Evolutionary conservation across 441 rosid species (phyloP), one percentile per base, ranked within the genome.

Genomic region (Syzygium syzygioides): DNA sequence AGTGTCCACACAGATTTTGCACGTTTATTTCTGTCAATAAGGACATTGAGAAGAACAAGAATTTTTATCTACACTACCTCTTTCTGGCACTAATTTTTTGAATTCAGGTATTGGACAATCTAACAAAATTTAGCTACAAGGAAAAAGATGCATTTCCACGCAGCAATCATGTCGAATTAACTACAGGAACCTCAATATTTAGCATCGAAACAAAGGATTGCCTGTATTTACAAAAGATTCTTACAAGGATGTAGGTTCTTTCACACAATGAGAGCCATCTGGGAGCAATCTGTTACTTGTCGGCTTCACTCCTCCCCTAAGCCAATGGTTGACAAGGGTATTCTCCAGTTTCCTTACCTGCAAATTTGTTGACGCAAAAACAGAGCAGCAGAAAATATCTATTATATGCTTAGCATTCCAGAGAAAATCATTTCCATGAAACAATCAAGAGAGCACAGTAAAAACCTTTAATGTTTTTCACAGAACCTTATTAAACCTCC

Each of bases 261-360:
- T 96, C 88, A 95, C 91, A 91, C 97, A 95, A 56, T 88, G 92
- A 48, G 34, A 84, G 68, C 94, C 92, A 91, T 97, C 98, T 10
- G 96, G 94, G 55, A 95, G 90, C 60, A 96, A 92, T 92, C 85
- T 86, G 90, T 98, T 97, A 90, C 90, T 89, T 89, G 90, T 89
- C 28, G 99, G 98, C 92, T 92, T 94, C 93, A 94, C 85, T 71
- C 98, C 99, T 92, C 91, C 94, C 86, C 94, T 91, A 89, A 92
- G 89, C 97, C 98, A 97, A 89, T 87, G 86, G 76, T 92, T 94
- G 88, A 95, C 87, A 85, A 97, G 92, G 54, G 88, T 87, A 86
- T 92, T 71, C 93, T 98, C 99, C 86, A 98, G 92, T 91, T 95
- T 97, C 91, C 99, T 95, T 79, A 96, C 96, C 97, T 95, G 95